Conservation (phyloP, 1,284 basidiomycete genomes). For the Microbotryum silenes-acaulis region DNA sequence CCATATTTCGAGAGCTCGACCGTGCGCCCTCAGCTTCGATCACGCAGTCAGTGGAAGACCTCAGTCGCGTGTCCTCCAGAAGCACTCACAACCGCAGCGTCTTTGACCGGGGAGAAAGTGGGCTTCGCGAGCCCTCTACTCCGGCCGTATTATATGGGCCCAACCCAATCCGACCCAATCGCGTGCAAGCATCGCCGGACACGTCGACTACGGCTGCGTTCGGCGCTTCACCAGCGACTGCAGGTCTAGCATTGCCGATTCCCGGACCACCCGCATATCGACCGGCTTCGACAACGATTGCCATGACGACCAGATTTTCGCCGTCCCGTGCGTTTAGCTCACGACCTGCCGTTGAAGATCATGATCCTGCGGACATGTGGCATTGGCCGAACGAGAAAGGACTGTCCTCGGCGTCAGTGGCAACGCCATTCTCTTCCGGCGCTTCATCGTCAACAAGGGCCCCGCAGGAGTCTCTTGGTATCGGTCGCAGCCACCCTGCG, state of each 20-base stretch:
- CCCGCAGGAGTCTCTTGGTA: neutral
- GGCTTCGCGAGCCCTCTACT: too few species aligned
- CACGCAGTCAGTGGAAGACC: too few species aligned
- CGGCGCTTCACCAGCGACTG: neutral
- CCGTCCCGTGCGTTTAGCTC: neutral
- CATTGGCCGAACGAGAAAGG: conserved; percentile 31
- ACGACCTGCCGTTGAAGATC: neutral
- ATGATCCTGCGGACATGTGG: conserved; percentile 10
- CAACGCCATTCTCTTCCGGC: neutral
- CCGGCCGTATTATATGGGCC: neutral
- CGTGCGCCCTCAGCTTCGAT: too few species aligned
- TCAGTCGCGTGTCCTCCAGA: too few species aligned
- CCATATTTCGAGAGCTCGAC: too few species aligned
- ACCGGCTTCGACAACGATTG: conserved; percentile 13
- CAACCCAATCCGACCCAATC: too few species aligned
- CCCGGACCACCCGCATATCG: conserved; percentile 29
- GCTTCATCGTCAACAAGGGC: neutral
- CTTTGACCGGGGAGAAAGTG: too few species aligned
- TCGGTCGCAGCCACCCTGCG: neutral
- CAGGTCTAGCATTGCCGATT: conserved; percentile 13
- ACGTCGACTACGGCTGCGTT: conserved; percentile 1
- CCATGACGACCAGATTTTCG: conserved; percentile 7
- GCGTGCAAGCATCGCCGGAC: too few species aligned
- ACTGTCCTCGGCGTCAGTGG: neutral
- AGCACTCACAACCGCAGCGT: too few species aligned